Base-by-base conservation (phyloP, 805 yeast genomes). In the Dipodascus albidus region DNA sequence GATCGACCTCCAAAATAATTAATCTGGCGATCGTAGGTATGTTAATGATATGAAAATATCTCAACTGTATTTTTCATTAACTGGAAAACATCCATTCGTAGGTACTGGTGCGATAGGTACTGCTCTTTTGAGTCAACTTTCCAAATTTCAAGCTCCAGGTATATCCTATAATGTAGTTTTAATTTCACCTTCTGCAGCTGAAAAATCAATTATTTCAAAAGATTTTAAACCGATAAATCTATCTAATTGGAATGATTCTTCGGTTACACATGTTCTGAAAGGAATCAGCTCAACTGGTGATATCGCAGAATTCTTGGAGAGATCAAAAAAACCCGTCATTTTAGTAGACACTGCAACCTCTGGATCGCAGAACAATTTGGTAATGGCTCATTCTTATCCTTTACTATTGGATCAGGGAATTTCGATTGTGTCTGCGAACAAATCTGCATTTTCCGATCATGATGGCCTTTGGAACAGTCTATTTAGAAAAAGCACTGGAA, bases 341-440 rank as follows among this genome's bases (percentile, higher is more conserved):
- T 73, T 93, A 55, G 85, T 93, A 47, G 99, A 93, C 71, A 93
- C 91, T 78, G 91, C 99, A 50, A 88, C 98, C 27, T 85, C 83
- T 68, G 86, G 79, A 58, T 66, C 77, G 3, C 44, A 38, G 6
- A 38, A 14, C 44, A 14, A 17, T 14, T 14, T 38, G 20, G 44
- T 38, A 38, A 72, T 91, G 60, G 96, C 98, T 49, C 75, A 78
- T 48, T 77, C 79, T 52, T 93, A 93, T 70, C 86, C 96, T 48
- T 68, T 74, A 44, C 82, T 93, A 62, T 74, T 91, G 57, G 68
- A 76, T 59, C 79, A 75, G 56, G 96, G 96, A 38, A 82, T 93
- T 59, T 88, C 96, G 49, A 81, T 93, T 62, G 99, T 97, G 17
- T 93, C 99, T 48, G 99, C 99, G 61, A 93, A 93, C 77, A 93